Percentiles rank a stretch among this genome's conserved stretches.
phyloP scores from a whole-genome alignment of 345 rosid species.

The Gossypium mustelinum region DNA sequence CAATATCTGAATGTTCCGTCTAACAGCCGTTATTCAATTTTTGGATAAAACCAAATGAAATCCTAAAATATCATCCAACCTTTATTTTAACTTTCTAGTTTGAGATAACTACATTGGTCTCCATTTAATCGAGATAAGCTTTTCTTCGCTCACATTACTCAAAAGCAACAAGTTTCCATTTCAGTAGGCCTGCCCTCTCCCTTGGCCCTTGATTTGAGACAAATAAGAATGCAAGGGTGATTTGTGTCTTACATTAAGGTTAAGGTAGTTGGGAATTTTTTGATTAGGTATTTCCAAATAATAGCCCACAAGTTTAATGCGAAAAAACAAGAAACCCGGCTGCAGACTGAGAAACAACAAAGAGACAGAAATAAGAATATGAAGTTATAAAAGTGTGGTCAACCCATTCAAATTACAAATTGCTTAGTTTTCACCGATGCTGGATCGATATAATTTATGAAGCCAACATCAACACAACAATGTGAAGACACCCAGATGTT shows the following conservation, averaged over 20 bases:
- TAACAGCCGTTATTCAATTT: neutral
- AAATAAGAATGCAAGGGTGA: too few species aligned
- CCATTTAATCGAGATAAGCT: too few species aligned
- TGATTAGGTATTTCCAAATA: neutral
- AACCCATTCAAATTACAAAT: slow-evolving; percentile 22
- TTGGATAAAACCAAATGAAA: neutral
- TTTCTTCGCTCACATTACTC: too few species aligned
- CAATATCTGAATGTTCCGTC: too few species aligned
- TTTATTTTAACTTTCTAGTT: too few species aligned
- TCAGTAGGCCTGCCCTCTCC: too few species aligned
- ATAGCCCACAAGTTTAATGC: neutral
- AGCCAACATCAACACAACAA: slow-evolving; percentile 33
- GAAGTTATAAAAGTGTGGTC: slow-evolving; percentile 32
- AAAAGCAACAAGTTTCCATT: too few species aligned
- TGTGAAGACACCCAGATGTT: slow-evolving; percentile 22
- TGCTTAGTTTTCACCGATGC: slow-evolving; percentile 34
- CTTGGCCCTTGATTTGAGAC: too few species aligned
- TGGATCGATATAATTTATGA: slow-evolving; percentile 42
- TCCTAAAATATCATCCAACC: neutral
- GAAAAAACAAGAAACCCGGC: slow-evolving; percentile 21
- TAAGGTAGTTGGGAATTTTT: neutral
- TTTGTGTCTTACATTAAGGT: neutral
- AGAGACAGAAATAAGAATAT: slow-evolving; percentile 36
- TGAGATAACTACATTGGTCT: too few species aligned
- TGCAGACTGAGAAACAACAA: slow-evolving; percentile 32